A percentile compares a stretch with the other conserved stretches of the same genome.
These are phyloP conservation scores for Ramalina intermedia DNA, from an alignment of 495 filamentous ascomycete genomes.

Conservation along the genomic window DNA sequence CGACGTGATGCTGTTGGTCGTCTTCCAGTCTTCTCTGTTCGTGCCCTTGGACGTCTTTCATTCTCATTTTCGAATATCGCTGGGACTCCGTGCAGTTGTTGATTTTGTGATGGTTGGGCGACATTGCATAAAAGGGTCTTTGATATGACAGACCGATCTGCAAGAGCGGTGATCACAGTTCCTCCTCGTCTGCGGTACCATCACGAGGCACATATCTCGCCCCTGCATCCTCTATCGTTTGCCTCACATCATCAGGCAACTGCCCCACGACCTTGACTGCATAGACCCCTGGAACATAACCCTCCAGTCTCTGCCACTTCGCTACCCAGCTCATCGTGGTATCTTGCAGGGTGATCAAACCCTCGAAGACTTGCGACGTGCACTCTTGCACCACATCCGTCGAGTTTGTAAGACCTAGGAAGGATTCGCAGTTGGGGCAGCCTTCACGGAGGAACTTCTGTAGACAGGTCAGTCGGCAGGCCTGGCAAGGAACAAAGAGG, in stretches of 20 bases:
- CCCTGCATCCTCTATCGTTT: conserved; percentile 51
- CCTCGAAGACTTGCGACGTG: conserved; percentile 90
- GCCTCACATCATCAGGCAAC: conserved; percentile 50
- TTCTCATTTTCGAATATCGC: too few species aligned
- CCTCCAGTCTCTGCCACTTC: conserved; percentile 83
- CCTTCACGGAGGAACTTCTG: conserved; percentile 72
- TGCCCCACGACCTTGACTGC: conserved; percentile 80
- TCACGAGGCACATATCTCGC: conserved; percentile 48
- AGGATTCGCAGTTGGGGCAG: conserved; percentile 91
- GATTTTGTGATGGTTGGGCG: too few species aligned
- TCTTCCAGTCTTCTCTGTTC: too few species aligned
- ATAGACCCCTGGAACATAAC: conserved; percentile 75
- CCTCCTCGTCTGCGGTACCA: conserved; percentile 1
- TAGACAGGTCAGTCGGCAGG: background rate
- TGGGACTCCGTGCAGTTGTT: too few species aligned
- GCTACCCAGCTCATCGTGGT: conserved; percentile 77
- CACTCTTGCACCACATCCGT: conserved; percentile 74
- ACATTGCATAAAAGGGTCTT: too few species aligned
- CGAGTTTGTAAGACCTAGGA: conserved; percentile 67
- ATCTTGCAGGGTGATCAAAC: conserved; percentile 66
- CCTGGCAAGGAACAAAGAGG: background rate
- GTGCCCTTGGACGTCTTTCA: too few species aligned
- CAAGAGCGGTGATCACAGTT: background rate
- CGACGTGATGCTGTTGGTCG: too few species aligned
- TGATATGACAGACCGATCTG: too few species aligned